Evolutionary conservation across 768 basidiomycete species (phyloP).

Genomic region (Termitomyces sp.): DNA sequence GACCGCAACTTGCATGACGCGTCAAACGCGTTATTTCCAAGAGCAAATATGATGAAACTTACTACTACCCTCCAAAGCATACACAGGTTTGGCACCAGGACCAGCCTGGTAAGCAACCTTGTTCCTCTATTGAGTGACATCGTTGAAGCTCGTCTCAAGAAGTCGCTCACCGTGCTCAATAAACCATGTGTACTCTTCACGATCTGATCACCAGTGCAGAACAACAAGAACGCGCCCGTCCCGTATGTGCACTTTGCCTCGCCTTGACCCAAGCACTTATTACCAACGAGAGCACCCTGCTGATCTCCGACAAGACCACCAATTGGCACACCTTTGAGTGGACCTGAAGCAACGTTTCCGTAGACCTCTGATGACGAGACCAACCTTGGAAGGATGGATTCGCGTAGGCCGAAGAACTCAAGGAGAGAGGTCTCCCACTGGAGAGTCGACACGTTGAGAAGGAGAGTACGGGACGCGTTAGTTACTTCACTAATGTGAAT

Average conservation of each 20-base stretch:
- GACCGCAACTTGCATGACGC: slow-evolving; percentile 60
- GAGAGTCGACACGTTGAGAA: slow-evolving; percentile 77
- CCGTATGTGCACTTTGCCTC: slow-evolving; percentile 99
- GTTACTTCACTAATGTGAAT: slow-evolving; percentile 89
- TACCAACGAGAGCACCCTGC: slow-evolving; percentile 93
- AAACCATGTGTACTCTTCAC: slow-evolving; percentile 84
- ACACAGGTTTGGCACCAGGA: slow-evolving; percentile 69
- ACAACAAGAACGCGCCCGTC: slow-evolving; percentile 93
- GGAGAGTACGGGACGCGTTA: slow-evolving; percentile 94
- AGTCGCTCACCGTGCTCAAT: slow-evolving; percentile 66
- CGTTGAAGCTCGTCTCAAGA: background rate
- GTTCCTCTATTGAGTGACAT: slow-evolving; percentile 3
- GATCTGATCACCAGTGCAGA: slow-evolving; percentile 87
- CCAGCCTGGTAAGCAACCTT: slow-evolving; percentile 91
- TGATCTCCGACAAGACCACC: slow-evolving; percentile 97
- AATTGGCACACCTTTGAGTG: slow-evolving; percentile 73
- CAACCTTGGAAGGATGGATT: slow-evolving; percentile 76
- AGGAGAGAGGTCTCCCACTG: slow-evolving; percentile 80
- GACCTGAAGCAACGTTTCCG: slow-evolving; percentile 64
- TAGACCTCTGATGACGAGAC: slow-evolving; percentile 93
- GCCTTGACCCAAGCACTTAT: slow-evolving; percentile 87
- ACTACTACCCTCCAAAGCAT: slow-evolving; percentile 94
- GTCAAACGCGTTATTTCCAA: background rate
- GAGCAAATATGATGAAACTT: slow-evolving; percentile 23
- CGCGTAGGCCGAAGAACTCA: slow-evolving; percentile 79